phyloP scores from a whole-genome alignment of 1,284 basidiomycete species.

The Pseudozyma sp. region DNA sequence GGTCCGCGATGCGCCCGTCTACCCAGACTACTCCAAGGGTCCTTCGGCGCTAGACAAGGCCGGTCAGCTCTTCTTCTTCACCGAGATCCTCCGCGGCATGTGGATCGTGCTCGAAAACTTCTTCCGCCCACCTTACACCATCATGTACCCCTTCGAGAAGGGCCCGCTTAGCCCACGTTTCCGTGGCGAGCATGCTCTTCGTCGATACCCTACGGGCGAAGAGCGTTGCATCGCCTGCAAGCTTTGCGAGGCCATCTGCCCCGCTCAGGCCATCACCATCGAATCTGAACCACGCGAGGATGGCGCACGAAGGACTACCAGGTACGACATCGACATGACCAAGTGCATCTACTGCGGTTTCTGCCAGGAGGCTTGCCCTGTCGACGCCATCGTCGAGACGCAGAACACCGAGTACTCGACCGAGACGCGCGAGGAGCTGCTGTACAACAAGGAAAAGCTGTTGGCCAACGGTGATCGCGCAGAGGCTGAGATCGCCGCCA shows the following conservation, averaged over 20 bases:
- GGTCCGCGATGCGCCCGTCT: conserved; percentile 28
- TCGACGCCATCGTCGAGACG: conserved; percentile 99
- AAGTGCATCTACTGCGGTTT: conserved; percentile 71
- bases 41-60: conserved; percentile 83
- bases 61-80: conserved; percentile 96
- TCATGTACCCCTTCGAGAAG: conserved; percentile 84
- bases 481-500: conserved; percentile 79
- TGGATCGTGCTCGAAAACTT: conserved; percentile 99
- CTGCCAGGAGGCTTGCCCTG: conserved; percentile 89
- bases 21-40: conserved; percentile 73
- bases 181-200: conserved; percentile 97
- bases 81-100: conserved; percentile 97
- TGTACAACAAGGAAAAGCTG: conserved; percentile 96
- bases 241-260: conserved; percentile 98
- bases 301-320: conserved; percentile 94
- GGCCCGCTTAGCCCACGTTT: conserved; percentile 97
- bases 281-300: conserved; percentile 96
- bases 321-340: conserved; percentile 95
- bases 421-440: conserved; percentile 95
- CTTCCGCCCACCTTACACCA: conserved; percentile 97
- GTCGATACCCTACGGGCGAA: conserved; percentile 97
- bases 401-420: conserved; percentile 78
- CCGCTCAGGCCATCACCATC: conserved; percentile 99
- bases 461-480: conserved; percentile 94
- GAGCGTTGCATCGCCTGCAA: conserved; percentile 99